phyloP scores from a whole-genome alignment of 352 stramenopile genomes.

The Globisporangium polare region DNA sequence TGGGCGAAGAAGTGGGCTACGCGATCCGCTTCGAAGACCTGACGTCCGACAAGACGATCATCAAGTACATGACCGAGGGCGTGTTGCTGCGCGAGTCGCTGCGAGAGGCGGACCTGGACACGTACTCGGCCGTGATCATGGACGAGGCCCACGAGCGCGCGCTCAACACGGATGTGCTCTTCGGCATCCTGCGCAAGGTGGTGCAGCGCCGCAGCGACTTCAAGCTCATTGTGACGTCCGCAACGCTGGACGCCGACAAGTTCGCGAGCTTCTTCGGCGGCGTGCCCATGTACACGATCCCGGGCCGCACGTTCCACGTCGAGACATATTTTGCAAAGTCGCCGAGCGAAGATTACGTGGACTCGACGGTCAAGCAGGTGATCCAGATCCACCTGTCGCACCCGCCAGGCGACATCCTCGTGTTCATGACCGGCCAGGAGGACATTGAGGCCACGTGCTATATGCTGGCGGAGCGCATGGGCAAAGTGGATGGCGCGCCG shows the following conservation, averaged over 20 bases:
- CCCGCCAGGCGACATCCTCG: constrained; percentile 95
- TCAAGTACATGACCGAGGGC: constrained; percentile 97
- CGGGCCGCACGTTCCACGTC: constrained; percentile 82
- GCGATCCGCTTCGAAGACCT: constrained; percentile 95
- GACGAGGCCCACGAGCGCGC: constrained; percentile 94
- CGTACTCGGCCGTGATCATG: constrained; percentile 91
- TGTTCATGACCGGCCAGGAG: constrained; percentile 99
- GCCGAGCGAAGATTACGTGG: constrained; percentile 96
- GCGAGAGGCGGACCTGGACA: constrained; percentile 81
- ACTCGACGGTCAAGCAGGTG: constrained; percentile 97
- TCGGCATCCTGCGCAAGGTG: constrained; percentile 91
- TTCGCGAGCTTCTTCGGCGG: constrained; percentile 97
- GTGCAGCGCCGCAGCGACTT: constrained; percentile 87
- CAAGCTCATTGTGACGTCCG: constrained; percentile 92
- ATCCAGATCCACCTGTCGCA: constrained; percentile 98
- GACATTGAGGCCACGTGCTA: constrained; percentile 97
- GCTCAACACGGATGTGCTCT: constrained; percentile 94
- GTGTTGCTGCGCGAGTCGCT: constrained; percentile 93
- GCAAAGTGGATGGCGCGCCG: constrained; percentile 88
- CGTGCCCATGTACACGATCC: constrained; percentile 97
- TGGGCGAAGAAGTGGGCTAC: constrained; percentile 91
- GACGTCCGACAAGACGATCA: constrained; percentile 92
- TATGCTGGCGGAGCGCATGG: constrained; percentile 95
- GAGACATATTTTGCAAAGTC: constrained; percentile 91
- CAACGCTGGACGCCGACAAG: constrained; percentile 97